Percentiles rank a stretch among this genome's conserved stretches.
phyloP scores from a whole-genome alignment of 768 basidiomycete genomes.

The Podaxis carcinomalis region DNA sequence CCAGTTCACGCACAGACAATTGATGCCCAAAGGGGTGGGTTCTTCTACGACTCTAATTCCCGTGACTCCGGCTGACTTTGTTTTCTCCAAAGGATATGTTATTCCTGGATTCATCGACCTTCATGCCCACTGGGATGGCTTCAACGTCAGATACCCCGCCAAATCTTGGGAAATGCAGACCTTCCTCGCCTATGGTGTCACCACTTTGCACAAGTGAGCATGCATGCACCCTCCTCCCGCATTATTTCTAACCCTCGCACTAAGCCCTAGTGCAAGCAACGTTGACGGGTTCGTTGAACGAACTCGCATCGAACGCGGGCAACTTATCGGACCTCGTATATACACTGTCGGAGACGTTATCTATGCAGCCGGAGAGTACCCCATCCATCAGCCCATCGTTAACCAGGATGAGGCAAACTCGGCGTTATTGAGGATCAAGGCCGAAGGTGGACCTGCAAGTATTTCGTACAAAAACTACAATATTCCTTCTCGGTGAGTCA shows the following conservation, averaged over 20 bases:
- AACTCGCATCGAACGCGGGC: conserved; percentile 63
- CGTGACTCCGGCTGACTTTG: not conserved
- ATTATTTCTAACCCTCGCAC: not conserved
- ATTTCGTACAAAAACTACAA: conserved; percentile 82
- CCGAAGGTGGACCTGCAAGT: conserved; percentile 63
- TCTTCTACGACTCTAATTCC: not conserved
- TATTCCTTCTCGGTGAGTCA: conserved; percentile 53
- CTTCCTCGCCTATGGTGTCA: conserved; percentile 74
- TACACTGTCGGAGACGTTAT: conserved; percentile 67
- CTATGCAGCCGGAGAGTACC: conserved; percentile 46
- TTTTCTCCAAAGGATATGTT: conserved; percentile 44
- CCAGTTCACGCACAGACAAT: conserved; percentile 36
- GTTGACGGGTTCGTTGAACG: conserved; percentile 64
- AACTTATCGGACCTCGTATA: conserved; percentile 66
- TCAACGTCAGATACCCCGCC: conserved; percentile 48
- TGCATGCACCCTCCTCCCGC: not conserved
- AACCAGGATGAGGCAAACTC: conserved; percentile 59
- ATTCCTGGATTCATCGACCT: conserved; percentile 74
- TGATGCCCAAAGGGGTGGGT: conserved; percentile 59
- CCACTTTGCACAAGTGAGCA: conserved; percentile 70
- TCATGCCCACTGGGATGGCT: conserved; percentile 71
- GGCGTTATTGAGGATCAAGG: conserved; percentile 64
- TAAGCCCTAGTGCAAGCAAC: conserved; percentile 61
- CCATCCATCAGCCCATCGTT: conserved; percentile 58
- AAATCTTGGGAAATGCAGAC: conserved; percentile 73